Evolutionary conservation across 202 grass and related monocot species (phyloP).

Genomic region (Setaria italica): DNA sequence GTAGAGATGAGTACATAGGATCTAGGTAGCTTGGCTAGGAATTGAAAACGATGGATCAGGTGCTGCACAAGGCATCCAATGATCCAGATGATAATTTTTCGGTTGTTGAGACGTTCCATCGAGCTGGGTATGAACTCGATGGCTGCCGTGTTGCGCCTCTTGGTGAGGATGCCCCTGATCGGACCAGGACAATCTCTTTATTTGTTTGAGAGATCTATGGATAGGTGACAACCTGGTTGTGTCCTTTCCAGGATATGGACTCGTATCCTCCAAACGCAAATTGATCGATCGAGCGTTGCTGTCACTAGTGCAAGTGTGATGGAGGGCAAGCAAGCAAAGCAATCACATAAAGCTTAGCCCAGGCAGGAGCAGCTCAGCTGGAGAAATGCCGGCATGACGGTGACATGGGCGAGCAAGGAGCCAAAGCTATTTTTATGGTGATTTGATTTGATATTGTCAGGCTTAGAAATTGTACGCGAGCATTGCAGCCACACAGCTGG

Average conservation of each 20-base stretch:
- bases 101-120: conserved; percentile 52
- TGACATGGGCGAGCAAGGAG: conserved; percentile 34
- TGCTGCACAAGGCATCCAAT: not conserved
- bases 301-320: not conserved
- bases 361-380: conserved; percentile 20
- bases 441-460: not conserved
- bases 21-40: not conserved
- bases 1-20: not conserved
- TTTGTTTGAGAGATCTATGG: conserved; percentile 27
- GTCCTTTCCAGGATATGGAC: conserved; percentile 47
- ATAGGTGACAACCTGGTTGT: conserved; percentile 36
- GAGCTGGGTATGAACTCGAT: conserved; percentile 31
- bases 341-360: conserved; percentile 29
- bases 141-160: conserved; percentile 23
- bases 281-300: not conserved
- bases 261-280: conserved; percentile 23
- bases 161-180: conserved; percentile 1
- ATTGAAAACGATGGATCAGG: not conserved
- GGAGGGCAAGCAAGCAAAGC: not conserved
- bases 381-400: conserved; percentile 48
- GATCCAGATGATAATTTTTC: not conserved
- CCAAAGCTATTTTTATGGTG: conserved; percentile 31
- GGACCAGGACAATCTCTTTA: conserved; percentile 12
- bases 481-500: conserved; percentile 25
- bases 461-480: not conserved